Conservation (phyloP, 192 early-diverging fungal species). For the Podila clonocystis region DNA sequence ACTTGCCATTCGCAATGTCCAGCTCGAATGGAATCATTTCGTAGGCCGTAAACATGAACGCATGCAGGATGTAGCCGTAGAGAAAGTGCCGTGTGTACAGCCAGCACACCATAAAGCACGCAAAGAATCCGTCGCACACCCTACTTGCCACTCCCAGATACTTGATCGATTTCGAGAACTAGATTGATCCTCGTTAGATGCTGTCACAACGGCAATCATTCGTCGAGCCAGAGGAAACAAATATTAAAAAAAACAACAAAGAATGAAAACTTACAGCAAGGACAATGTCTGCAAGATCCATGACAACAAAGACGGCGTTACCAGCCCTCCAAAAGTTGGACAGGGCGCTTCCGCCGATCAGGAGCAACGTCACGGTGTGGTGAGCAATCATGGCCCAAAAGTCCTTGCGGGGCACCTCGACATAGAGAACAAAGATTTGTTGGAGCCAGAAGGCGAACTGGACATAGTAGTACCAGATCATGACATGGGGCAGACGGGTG, state of each 20-base stretch:
- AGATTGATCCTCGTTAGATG: constrained; percentile 1
- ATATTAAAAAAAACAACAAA: too few relatives aligned
- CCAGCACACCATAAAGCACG: constrained; percentile 76
- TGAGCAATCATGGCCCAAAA: constrained; percentile 65
- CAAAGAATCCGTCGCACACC: constrained; percentile 71
- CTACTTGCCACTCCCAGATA: constrained; percentile 67
- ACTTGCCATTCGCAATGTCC: constrained; percentile 61
- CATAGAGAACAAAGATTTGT: constrained; percentile 65
- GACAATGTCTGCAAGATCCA: constrained; percentile 73
- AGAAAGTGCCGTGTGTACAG: constrained; percentile 79
- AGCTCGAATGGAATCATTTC: constrained; percentile 60
- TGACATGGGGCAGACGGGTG: constrained; percentile 49
- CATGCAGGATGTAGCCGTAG: constrained; percentile 70
- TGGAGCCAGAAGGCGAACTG: constrained; percentile 71
- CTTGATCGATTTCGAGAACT: constrained; percentile 81
- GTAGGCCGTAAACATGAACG: constrained; percentile 64
- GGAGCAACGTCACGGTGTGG: constrained; percentile 66
- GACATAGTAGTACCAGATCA: constrained; percentile 68
- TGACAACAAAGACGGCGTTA: constrained; percentile 68
- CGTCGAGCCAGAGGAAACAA: too few relatives aligned
- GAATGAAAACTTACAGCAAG: constrained; percentile 58
- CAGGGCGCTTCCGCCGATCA: constrained; percentile 65
- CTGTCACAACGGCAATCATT: not conserved
- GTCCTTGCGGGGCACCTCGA: constrained; percentile 69
- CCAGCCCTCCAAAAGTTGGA: constrained; percentile 71